A percentile compares a stretch with the other conserved stretches of the same genome.
phyloP scores from a whole-genome alignment of 257 asterid genomes.

The Plantago major region DNA sequence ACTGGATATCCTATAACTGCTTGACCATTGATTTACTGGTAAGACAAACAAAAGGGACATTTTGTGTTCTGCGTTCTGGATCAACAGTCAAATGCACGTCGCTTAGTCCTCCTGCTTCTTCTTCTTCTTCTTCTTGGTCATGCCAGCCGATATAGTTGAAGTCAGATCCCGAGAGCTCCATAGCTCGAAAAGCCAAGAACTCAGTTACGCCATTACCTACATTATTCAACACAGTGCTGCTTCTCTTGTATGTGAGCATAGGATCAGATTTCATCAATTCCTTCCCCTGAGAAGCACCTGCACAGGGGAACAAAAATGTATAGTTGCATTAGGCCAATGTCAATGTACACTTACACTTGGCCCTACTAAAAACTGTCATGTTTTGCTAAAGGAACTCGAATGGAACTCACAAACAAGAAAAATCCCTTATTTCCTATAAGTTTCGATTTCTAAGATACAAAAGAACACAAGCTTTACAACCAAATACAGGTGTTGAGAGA shows the following conservation, averaged over 20 bases:
- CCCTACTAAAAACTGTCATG: too few species aligned
- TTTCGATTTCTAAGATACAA: background rate
- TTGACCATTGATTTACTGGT: constrained; percentile 38
- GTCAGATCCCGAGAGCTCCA: background rate
- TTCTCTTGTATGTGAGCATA: constrained; percentile 10
- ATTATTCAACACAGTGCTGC: background rate
- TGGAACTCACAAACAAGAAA: constrained; percentile 14
- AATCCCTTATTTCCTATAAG: background rate
- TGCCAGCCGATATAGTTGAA: constrained; percentile 4
- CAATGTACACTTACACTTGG: constrained; percentile 22
- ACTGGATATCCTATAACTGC: constrained; percentile 59
- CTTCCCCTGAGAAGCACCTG: constrained; percentile 21
- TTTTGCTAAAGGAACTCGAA: too few species aligned
- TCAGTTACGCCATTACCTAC: background rate
- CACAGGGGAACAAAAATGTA: background rate
- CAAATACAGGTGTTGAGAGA: background rate
- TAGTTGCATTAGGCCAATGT: background rate
- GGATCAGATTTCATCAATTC: constrained; percentile 6
- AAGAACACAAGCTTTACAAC: background rate
- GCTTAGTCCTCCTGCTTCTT: constrained; percentile 22
- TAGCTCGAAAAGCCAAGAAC: constrained; percentile 16
- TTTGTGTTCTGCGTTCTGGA: constrained; percentile 28
- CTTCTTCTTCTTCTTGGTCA: background rate
- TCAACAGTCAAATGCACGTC: constrained; percentile 48
- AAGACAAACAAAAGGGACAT: constrained; percentile 49